A percentile compares a stretch with the other conserved stretches of the same genome.
Evolutionary conservation across 129 eudicot genomes (phyloP).

Genomic region (Flaveria robusta): DNA sequence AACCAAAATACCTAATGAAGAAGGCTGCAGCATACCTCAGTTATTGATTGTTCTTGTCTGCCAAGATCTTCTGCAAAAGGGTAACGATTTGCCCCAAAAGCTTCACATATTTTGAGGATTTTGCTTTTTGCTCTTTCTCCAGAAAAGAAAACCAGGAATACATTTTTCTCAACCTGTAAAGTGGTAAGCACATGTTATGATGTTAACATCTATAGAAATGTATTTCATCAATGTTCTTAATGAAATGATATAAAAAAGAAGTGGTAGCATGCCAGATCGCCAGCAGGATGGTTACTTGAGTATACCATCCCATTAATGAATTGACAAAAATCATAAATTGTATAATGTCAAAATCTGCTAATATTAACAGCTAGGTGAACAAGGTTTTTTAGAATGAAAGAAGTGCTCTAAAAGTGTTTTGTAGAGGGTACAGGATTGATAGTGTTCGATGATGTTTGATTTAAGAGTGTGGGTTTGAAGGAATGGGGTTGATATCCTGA

Average conservation of each 20-base stretch:
- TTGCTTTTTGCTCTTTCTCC: slow-evolving; percentile 83
- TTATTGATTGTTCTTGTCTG: slow-evolving; percentile 71
- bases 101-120: slow-evolving; percentile 85
- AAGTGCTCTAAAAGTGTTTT: background rate
- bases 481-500: background rate
- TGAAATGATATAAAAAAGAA: background rate
- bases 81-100: slow-evolving; percentile 91
- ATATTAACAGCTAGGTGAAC: background rate
- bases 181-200: slow-evolving; percentile 14
- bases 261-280: background rate
- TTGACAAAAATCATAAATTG: slow-evolving; percentile 9
- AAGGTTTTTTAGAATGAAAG: background rate
- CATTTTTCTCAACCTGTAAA: slow-evolving; percentile 78
- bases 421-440: background rate
- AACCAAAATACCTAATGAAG: slow-evolving; percentile 1
- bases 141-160: slow-evolving; percentile 75
- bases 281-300: background rate
- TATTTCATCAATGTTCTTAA: slow-evolving; percentile 10
- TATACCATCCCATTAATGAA: slow-evolving; percentile 13
- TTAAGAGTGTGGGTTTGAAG: background rate
- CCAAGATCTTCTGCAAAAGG: slow-evolving; percentile 67
- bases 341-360: background rate
- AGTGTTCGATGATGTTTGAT: background rate
- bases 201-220: background rate
- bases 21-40: slow-evolving; percentile 53